Conservation (phyloP, 1,284 basidiomycete species). For the Phaffia rhodozyma region DNA sequence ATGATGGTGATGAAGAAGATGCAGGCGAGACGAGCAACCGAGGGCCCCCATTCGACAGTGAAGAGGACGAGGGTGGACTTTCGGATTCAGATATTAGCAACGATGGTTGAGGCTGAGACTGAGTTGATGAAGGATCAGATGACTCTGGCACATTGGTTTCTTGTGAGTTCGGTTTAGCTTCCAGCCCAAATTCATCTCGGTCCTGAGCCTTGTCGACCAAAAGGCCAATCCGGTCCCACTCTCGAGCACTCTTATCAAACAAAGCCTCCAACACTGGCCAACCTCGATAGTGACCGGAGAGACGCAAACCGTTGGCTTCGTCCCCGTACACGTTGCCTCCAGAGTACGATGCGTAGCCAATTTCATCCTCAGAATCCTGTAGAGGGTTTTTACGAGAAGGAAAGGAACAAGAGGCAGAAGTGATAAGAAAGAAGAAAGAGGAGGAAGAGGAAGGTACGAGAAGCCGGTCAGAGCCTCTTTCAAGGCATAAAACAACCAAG, state of each 20-base stretch:
- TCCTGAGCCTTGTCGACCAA: slow-evolving; percentile 39
- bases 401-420: neutral
- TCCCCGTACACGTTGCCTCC: slow-evolving; percentile 59
- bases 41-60: neutral
- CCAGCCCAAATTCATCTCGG: slow-evolving; percentile 30
- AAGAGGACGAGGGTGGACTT: neutral
- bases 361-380: slow-evolving; percentile 48
- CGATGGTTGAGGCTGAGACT: no score
- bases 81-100: neutral
- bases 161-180: slow-evolving; percentile 21
- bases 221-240: slow-evolving; percentile 68
- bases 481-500: neutral
- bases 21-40: slow-evolving; percentile 6
- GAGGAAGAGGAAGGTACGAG: neutral
- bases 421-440: neutral
- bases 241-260: slow-evolving; percentile 71
- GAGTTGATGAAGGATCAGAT: slow-evolving; percentile 1
- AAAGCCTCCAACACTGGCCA: slow-evolving; percentile 84
- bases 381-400: slow-evolving; percentile 9
- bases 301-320: slow-evolving; percentile 43
- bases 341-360: slow-evolving; percentile 75
- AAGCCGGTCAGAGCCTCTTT: neutral
- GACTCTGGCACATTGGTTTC: neutral
- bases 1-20: neutral
- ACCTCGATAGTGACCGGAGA: slow-evolving; percentile 71